These are phyloP conservation scores for Linum usitatissimum DNA, from an alignment of 345 rosid species.

Conservation along the genomic window DNA sequence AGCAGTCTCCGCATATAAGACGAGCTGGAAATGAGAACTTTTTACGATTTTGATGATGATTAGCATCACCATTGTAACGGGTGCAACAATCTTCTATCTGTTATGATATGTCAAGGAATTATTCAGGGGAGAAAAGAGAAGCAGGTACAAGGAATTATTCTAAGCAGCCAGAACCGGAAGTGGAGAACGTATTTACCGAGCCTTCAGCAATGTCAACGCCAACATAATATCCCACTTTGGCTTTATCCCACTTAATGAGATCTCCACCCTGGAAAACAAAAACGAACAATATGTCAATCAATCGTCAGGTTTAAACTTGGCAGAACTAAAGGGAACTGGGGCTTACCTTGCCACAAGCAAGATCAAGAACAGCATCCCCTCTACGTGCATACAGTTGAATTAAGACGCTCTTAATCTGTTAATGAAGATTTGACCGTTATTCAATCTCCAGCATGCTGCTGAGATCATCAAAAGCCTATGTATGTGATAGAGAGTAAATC, in stretches of 20 bases:
- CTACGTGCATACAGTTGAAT: constrained; percentile 79
- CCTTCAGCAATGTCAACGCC: constrained; percentile 97
- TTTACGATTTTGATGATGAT: constrained; percentile 82
- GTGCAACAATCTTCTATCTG: constrained; percentile 58
- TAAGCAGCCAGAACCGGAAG: too few species aligned
- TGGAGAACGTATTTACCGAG: constrained; percentile 49
- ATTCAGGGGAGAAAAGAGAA: too few species aligned
- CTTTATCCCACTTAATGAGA: constrained; percentile 98
- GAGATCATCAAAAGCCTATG: neutral
- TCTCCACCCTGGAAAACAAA: constrained; percentile 68
- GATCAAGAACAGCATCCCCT: constrained; percentile 92
- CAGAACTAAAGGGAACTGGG: neutral
- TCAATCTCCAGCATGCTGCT: neutral
- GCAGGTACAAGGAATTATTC: too few species aligned
- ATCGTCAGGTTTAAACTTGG: constrained; percentile 1
- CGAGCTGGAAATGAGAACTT: constrained; percentile 92
- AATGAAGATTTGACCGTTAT: neutral
- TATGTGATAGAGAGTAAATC: constrained; percentile 2
- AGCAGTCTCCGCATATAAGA: constrained; percentile 90
- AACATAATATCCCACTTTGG: constrained; percentile 79
- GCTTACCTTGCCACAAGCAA: constrained; percentile 89
- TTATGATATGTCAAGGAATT: too few species aligned
- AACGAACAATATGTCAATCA: neutral
- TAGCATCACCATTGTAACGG: constrained; percentile 92
- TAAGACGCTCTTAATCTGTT: constrained; percentile 91